phyloP scores from a whole-genome alignment of 2,329 filamentous ascomycete species.

The Lecanicillium sp. region DNA sequence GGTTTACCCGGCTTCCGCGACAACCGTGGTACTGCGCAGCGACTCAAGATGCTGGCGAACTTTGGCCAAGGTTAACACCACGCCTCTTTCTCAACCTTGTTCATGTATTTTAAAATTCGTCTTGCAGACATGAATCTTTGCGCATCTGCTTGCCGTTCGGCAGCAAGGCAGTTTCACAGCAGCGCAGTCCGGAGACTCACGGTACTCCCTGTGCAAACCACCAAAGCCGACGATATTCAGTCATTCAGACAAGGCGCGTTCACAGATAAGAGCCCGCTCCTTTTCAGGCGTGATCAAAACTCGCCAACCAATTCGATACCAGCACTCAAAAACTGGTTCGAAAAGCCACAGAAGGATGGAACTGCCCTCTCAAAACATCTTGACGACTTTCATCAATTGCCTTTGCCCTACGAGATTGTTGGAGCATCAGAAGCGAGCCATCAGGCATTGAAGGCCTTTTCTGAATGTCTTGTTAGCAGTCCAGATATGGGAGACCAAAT shows the following conservation, averaged over 20 bases:
- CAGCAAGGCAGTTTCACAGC: slow-evolving; percentile 4
- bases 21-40: background rate
- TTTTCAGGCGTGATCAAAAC: slow-evolving; percentile 39
- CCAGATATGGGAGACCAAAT: slow-evolving; percentile 24
- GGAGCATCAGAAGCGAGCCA: slow-evolving; percentile 17
- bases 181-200: background rate
- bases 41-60: background rate
- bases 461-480: slow-evolving; percentile 23
- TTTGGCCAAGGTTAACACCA: background rate
- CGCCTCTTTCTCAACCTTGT: background rate
- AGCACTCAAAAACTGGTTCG: slow-evolving; percentile 8
- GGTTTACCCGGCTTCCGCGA: slow-evolving; percentile 14
- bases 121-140: background rate
- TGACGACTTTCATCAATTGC: slow-evolving; percentile 23
- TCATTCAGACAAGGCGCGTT: slow-evolving; percentile 51
- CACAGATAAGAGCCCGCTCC: slow-evolving; percentile 40
- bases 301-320: slow-evolving; percentile 25
- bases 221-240: slow-evolving; percentile 24
- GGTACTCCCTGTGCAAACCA: slow-evolving; percentile 6
- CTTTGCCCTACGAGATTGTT: slow-evolving; percentile 36
- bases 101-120: background rate
- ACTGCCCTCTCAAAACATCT: slow-evolving; percentile 51
- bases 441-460: slow-evolving; percentile 22
- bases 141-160: background rate
- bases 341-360: slow-evolving; percentile 43